phyloP scores from a whole-genome alignment of 192 early-diverging fungal genomes.

The Backusella sp. region DNA sequence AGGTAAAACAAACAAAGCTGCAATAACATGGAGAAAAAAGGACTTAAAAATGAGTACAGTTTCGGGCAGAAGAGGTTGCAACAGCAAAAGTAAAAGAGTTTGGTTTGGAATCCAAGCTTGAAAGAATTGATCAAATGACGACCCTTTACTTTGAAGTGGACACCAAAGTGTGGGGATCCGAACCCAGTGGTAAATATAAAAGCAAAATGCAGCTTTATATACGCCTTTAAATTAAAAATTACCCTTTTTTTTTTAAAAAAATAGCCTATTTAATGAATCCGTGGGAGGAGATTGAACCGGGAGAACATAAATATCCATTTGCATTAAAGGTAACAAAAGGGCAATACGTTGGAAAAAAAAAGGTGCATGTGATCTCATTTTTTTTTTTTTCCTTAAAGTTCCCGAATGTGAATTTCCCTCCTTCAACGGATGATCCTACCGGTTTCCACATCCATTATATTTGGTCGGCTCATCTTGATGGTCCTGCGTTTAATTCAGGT shows the following conservation, averaged over 20 bases:
- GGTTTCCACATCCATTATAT: conserved; percentile 33
- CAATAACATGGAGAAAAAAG: conserved; percentile 22
- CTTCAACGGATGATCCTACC: conserved; percentile 34
- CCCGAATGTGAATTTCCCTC: conserved; percentile 42
- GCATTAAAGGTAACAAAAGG: conserved; percentile 39
- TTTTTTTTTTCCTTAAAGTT: conserved; percentile 15
- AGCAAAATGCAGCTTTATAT: background rate
- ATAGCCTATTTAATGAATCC: conserved; percentile 23
- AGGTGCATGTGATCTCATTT: background rate
- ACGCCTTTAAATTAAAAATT: background rate
- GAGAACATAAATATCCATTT: conserved; percentile 37
- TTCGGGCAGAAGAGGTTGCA: conserved; percentile 34
- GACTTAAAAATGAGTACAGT: background rate
- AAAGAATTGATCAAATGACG: conserved; percentile 30
- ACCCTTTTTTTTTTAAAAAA: background rate
- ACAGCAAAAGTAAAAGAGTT: conserved; percentile 29
- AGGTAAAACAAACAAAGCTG: conserved; percentile 8
- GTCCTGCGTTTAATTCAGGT: conserved; percentile 22
- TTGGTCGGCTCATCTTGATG: conserved; percentile 35
- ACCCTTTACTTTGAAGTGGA: conserved; percentile 31
- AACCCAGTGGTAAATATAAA: conserved; percentile 21
- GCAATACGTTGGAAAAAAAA: background rate
- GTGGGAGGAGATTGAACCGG: conserved; percentile 34
- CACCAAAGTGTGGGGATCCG: conserved; percentile 33
- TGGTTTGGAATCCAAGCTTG: conserved; percentile 10